Base-by-base conservation (phyloP, 176 grass and related monocot species). In the Lolium perenne region DNA sequence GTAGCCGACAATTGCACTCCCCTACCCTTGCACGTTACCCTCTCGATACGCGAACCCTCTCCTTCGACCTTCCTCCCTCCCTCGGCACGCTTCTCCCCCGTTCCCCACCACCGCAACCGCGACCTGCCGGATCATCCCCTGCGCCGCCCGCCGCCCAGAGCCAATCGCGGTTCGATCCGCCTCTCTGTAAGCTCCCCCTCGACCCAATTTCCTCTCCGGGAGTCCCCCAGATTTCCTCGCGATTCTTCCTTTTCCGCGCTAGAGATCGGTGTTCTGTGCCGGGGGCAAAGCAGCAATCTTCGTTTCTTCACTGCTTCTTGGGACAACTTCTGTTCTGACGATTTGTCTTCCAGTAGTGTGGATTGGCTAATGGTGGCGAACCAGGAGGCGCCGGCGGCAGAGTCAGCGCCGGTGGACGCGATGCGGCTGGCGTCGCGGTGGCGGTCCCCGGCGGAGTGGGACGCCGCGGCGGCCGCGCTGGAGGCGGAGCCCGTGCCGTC, bases 401-500 rank as follows among this genome's bases (percentile, higher is more conserved):
- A 83, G 35, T 35, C 76, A 53, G 70, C 38, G 64, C 57, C 47
- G 74, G 64, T 93, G 41, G 93, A 95, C 75, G 67, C 86, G 85
- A 91, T 89, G 80, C 64, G 80, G 49, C 78, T 95, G 53, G 93
- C 93, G 69, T 90, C 93, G 54, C 86, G 93, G 81, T 95, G 93
- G 93, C 83, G 91, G 59, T 93, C 86, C 58, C 77, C 41, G n/a
- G 40, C n/a, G 46, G 92, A 94, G 71, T 99, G 97, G 97, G 74
- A 64, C 70, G 26, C 40, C 10, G 64, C 90, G 11, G 92, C 81
- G 60, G 81, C 74, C 60, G 88, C 81, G 89, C 55, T 97, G 74
- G 97, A 97, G 35, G 49, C 85, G 3, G 97, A 99, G 64, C 90
- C 90, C 80, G 74, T 29, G 66, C 97, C 97, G 43, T 99, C 97